These are phyloP conservation scores for Pseudoperonospora humuli DNA, from an alignment of 352 stramenopile genomes.

Conservation along the genomic window DNA sequence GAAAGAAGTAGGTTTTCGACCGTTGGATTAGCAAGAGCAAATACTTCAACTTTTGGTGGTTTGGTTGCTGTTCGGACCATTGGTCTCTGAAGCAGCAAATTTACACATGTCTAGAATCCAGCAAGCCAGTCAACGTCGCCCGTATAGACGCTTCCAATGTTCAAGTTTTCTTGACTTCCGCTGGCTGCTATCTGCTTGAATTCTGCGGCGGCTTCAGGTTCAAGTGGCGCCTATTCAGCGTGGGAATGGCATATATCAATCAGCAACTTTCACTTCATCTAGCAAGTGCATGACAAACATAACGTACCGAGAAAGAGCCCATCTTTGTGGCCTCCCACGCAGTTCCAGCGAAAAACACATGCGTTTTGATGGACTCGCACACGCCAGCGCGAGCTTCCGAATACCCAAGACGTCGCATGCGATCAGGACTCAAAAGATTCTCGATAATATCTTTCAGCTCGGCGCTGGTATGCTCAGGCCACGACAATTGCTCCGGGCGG, in stretches of 20 bases:
- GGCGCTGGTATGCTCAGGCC: conserved; percentile 53
- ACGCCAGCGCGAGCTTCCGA: conserved; percentile 42
- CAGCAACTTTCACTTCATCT: neutral
- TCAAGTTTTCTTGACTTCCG: conserved; percentile 39
- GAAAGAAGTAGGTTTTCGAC: neutral
- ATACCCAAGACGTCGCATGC: conserved; percentile 48
- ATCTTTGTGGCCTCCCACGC: conserved; percentile 78
- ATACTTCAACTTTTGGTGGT: conserved; percentile 22
- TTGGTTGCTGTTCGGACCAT: conserved; percentile 4
- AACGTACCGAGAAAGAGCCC: conserved; percentile 67
- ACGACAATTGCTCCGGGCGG: conserved; percentile 60
- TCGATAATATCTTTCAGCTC: conserved; percentile 70
- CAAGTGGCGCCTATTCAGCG: conserved; percentile 52
- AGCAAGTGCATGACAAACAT: neutral
- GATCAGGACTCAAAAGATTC: conserved; percentile 50
- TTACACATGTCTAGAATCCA: conserved; percentile 49
- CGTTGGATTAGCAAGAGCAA: conserved; percentile 16
- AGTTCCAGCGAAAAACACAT: conserved; percentile 77
- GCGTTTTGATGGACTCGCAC: conserved; percentile 69
- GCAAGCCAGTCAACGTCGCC: conserved; percentile 70
- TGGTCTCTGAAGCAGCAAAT: conserved; percentile 8
- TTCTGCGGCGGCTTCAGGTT: conserved; percentile 50
- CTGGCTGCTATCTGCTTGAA: conserved; percentile 68
- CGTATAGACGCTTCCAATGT: conserved; percentile 66
- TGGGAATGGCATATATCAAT: neutral